Percentiles rank a stretch among this genome's conserved stretches.
These are phyloP conservation scores for Aspergillus oerlinghausenensis DNA, from an alignment of 2,329 filamentous ascomycete species.

Conservation along the genomic window DNA sequence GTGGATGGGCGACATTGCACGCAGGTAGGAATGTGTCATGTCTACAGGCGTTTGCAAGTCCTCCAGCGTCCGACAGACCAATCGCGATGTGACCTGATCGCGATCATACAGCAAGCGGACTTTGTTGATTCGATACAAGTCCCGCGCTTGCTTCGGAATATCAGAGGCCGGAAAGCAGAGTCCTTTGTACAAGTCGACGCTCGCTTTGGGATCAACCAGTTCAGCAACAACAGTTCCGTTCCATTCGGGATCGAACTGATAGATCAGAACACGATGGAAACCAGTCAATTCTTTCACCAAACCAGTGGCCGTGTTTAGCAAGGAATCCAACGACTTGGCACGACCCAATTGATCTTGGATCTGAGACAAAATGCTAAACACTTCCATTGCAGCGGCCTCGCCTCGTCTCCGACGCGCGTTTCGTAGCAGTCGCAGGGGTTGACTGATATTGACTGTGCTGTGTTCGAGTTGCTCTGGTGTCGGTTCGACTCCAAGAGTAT, in stretches of 20 bases:
- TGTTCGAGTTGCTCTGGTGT: conserved; percentile 69
- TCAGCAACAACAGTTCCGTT: conserved; percentile 87
- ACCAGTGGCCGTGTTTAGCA: conserved; percentile 76
- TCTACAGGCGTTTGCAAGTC: conserved; percentile 66
- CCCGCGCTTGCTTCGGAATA: conserved; percentile 82
- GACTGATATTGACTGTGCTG: conserved; percentile 71
- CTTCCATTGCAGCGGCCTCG: conserved; percentile 83
- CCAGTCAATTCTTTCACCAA: conserved; percentile 86
- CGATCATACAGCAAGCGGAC: conserved; percentile 83
- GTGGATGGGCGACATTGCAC: conserved; percentile 80
- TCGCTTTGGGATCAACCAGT: conserved; percentile 72
- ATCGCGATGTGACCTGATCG: conserved; percentile 70
- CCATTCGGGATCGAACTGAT: conserved; percentile 78
- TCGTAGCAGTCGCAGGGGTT: conserved; percentile 69
- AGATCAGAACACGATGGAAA: conserved; percentile 89
- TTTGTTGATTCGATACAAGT: conserved; percentile 88
- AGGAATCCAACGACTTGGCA: conserved; percentile 64
- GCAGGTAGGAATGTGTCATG: conserved; percentile 76
- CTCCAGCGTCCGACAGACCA: conserved; percentile 72
- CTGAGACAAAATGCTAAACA: conserved; percentile 89
- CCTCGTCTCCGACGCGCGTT: conserved; percentile 71
- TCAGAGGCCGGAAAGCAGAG: conserved; percentile 81
- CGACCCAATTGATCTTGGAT: conserved; percentile 72
- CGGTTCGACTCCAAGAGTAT: conserved; percentile 69
- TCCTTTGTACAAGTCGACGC: conserved; percentile 79